Percentiles rank a stretch among this genome's conserved stretches.
phyloP scores from a whole-genome alignment of 164 flowering plant species.

The Vitis riparia region DNA sequence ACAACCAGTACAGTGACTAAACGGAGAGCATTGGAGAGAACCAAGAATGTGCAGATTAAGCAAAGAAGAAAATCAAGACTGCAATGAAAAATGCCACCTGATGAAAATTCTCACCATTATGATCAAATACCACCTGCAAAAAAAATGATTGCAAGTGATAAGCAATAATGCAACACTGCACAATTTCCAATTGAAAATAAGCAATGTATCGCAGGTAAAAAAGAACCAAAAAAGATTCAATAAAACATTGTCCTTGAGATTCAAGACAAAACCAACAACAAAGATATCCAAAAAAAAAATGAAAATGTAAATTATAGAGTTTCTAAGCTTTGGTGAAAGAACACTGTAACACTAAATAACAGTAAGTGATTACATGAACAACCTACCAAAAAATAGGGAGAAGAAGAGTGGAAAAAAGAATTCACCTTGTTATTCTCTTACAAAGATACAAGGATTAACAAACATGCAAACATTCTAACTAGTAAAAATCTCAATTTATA shows the following conservation, averaged over 20 bases:
- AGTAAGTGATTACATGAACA: background rate
- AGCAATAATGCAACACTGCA: conserved; percentile 1
- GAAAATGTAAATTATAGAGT: too few relatives aligned
- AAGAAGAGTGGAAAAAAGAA: background rate
- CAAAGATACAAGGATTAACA: background rate
- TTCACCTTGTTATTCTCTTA: background rate
- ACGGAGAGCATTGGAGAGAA: background rate
- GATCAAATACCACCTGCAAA: conserved; percentile 95
- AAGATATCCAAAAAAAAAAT: background rate
- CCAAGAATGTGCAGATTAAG: background rate
- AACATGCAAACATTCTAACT: background rate
- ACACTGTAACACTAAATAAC: background rate
- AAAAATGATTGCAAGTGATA: background rate
- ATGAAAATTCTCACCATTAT: conserved; percentile 68
- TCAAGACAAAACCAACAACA: background rate
- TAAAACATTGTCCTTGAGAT: background rate
- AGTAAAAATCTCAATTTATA: background rate
- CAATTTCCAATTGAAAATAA: background rate
- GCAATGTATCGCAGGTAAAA: background rate
- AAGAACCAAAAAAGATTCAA: background rate
- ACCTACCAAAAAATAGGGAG: background rate
- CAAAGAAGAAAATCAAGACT: background rate
- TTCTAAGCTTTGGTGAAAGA: too few relatives aligned
- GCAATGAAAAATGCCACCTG: background rate
- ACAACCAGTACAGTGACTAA: background rate